Conservation (phyloP, 2,329 filamentous ascomycete species). For the Xylaria sp. region DNA sequence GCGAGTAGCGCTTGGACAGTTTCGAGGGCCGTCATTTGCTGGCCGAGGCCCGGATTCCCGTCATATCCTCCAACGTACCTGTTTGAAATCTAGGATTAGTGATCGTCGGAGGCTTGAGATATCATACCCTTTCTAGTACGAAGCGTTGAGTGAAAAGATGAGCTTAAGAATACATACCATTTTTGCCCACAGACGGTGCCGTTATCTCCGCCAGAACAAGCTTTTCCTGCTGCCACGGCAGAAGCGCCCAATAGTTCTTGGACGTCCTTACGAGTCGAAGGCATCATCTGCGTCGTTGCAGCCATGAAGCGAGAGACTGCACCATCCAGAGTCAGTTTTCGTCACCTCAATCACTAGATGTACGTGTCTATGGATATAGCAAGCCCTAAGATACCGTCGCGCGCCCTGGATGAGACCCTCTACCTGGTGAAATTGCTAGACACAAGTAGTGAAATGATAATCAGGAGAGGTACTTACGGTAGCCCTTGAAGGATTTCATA, state of each 20-base stretch:
- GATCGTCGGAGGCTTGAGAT: not conserved
- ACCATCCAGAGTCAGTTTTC: not conserved
- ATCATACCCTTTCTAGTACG: not conserved
- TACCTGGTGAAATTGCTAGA: not conserved
- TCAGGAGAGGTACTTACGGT: conserved; percentile 48
- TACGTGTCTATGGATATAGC: not conserved
- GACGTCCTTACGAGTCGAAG: conserved; percentile 62
- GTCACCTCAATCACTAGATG: not conserved
- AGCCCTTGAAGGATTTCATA: conserved; percentile 76
- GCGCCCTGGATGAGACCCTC: not conserved
- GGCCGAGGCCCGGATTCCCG: conserved; percentile 65
- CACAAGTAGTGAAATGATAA: not conserved
- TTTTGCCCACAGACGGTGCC: conserved; percentile 68
- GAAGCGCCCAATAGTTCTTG: conserved; percentile 61
- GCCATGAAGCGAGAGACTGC: conserved; percentile 70
- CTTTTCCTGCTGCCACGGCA: conserved; percentile 64
- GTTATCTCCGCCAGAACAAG: conserved; percentile 66
- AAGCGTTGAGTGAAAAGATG: not conserved
- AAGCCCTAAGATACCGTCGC: not conserved
- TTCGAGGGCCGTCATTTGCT: conserved; percentile 74
- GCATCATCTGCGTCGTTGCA: conserved; percentile 66
- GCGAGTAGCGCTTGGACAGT: conserved; percentile 69
- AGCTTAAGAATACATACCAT: conserved; percentile 58
- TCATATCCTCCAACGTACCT: conserved; percentile 64
- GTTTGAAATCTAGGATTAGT: conserved; percentile 2